Evolutionary conservation across 345 rosid genomes (phyloP), one percentile per base, ranked within the genome.

Genomic region (Eutrema japonicum): DNA sequence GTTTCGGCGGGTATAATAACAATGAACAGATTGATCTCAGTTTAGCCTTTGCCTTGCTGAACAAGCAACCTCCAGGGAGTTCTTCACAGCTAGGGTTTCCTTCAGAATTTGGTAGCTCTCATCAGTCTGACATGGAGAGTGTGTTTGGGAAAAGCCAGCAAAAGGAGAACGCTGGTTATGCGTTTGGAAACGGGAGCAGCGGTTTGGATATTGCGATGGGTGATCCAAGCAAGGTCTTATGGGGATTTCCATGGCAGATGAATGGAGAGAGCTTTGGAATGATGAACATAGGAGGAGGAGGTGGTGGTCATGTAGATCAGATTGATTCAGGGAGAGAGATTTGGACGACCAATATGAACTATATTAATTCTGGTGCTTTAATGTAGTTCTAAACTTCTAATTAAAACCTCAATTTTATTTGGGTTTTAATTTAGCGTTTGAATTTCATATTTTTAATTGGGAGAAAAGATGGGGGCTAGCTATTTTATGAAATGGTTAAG

Each of bases 201-300:
- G 82, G 81, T 40, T 73, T 79, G 47, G 77, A 78, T 67, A 33
- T 67, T 6, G 67, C 53, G 1, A 56, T 56, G 67, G 83, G 79
- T 49, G 89, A 85, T 61, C 66, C 77, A 41, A 82, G 42, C 48
- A 84, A 54, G 79, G 72, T 78, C 47, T 69, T 87, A 56, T 83
- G 85, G 89, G 94, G 94, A 4, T 83, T 81, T 60, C 98, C 96
- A 10, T 92, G 98, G 96, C 91, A 87, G 71, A 63, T 77, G 26
- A 84, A 75, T 82, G 93, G 85, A 62, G 89, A 81, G 52, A 71
- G 72, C 72, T 57, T 65, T 50, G 75, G 66, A 16, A 70, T 64
- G 76, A 67, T 42, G 56, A 72, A 77, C 79, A 64, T 77, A 61
- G 84, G 71, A 42, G 77, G 52, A 33, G 71, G 59, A 6, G 76